These are phyloP conservation scores for Calonectria pseudoturangicola DNA, from an alignment of 2,329 filamentous ascomycete species.

Conservation along the genomic window DNA sequence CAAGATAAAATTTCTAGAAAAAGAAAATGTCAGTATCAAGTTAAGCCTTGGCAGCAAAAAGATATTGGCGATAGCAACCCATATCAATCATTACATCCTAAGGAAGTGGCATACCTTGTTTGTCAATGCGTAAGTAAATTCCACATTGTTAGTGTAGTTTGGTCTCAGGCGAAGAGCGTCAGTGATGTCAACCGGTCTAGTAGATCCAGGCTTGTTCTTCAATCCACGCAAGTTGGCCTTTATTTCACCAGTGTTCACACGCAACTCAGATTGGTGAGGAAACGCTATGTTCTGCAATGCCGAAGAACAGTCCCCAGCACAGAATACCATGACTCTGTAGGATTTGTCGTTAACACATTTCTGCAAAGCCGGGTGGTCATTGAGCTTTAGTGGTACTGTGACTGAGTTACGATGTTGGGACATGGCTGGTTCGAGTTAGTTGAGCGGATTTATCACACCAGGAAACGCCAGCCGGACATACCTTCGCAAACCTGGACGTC, in stretches of 20 bases:
- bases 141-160: constrained; percentile 84
- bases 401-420: constrained; percentile 72
- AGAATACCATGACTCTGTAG: constrained; percentile 88
- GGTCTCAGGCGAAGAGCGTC: constrained; percentile 81
- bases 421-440: constrained; percentile 66
- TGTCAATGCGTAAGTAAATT: constrained; percentile 94
- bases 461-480: constrained; percentile 63
- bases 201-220: constrained; percentile 97
- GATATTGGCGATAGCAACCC: constrained; percentile 25
- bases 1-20: constrained; percentile 81
- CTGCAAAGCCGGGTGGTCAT: constrained; percentile 71
- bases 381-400: constrained; percentile 65
- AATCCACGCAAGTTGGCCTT: constrained; percentile 95
- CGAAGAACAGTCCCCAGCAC: constrained; percentile 77
- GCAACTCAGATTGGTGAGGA: constrained; percentile 93
- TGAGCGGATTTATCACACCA: background rate
- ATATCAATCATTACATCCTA: constrained; percentile 39
- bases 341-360: constrained; percentile 76
- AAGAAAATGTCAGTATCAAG: constrained; percentile 45
- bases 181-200: constrained; percentile 94
- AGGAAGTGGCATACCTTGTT: constrained; percentile 76
- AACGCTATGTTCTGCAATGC: constrained; percentile 88
- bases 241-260: constrained; percentile 90
- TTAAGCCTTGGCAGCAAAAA: constrained; percentile 35
- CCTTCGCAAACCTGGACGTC: constrained; percentile 82